Base-by-base conservation (phyloP, 805 yeast genomes). In the Sungouiozyma ichnusensis region DNA sequence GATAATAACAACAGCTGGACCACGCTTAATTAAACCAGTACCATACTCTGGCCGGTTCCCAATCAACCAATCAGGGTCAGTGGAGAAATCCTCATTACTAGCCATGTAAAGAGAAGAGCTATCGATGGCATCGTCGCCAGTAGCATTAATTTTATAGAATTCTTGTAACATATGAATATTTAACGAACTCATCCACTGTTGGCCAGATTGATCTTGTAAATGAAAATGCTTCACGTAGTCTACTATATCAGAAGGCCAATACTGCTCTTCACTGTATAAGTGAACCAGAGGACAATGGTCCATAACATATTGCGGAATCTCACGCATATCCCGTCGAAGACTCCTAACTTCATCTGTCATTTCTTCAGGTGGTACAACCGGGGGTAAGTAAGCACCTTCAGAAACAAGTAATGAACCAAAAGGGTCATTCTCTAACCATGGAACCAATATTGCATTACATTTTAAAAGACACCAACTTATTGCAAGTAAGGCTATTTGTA, bases 261-360 rank as follows among this genome's bases (percentile, higher is more conserved):
- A 90, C 42, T 68, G 63, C 53, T 90, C 98, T 55, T 90, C 97
- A 1, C 92, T 79, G 65, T 88, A 88, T 11, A 90, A 67, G 55
- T 85, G 85, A 2, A 90, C 90, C 40, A 79, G 63, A 0, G 98
- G 97, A 3, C 83, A 76, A 56, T 72, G 69, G 33, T 80, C 79
- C 2, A 76, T 49, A 1, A 79, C 81, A 59, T 75, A 83, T 5
- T 57, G 56, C 0, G 92, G 94, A 2, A 83, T 69, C 95, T 38
- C 35, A 5, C 34, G 29, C 39, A 74, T 76, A 6, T 49, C 49
- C 4, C 35, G 40, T 9, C 50, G 51, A 33, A 60, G 27, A 41
- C 58, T 57, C 39, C 58, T 51, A 17, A 53, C 55, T 3, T 51
- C 56, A 36, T 56, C 57, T 16, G 46, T 49, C 5, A 60, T 34